Evolutionary conservation across 2,329 filamentous ascomycete genomes (phyloP).

Genomic region (Fusarium bactridioides): DNA sequence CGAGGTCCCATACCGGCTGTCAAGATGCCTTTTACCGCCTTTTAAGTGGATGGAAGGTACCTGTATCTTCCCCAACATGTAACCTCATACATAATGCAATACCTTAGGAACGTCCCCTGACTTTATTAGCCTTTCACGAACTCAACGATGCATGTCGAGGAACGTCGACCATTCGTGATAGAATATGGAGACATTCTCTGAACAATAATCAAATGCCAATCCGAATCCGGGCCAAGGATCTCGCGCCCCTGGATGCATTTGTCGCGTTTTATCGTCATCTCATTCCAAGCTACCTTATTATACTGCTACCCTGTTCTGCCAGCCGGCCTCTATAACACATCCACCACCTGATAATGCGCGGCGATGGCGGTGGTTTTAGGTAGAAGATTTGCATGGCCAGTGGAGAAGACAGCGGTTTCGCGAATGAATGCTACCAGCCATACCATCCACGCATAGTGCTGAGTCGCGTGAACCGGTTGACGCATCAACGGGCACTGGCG

Average conservation of each 20-base stretch:
- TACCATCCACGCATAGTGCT: background rate
- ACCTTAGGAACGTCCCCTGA: slow-evolving; percentile 25
- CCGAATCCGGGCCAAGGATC: slow-evolving; percentile 20
- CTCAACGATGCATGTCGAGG: slow-evolving; percentile 26
- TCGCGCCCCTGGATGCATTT: background rate
- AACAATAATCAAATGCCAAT: slow-evolving; percentile 14
- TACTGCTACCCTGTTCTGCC: slow-evolving; percentile 3
- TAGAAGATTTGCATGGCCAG: slow-evolving; percentile 14
- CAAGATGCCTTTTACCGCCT: slow-evolving; percentile 28
- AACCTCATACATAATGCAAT: slow-evolving; percentile 13
- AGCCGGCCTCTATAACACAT: slow-evolving; percentile 22
- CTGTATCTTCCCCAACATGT: slow-evolving; percentile 23
- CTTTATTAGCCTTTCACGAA: slow-evolving; percentile 23
- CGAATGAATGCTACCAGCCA: slow-evolving; percentile 14
- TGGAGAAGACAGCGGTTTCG: slow-evolving; percentile 25
- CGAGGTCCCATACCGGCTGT: slow-evolving; percentile 13
- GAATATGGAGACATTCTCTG: slow-evolving; percentile 26
- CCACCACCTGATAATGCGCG: slow-evolving; percentile 21
- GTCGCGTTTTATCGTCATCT: slow-evolving; percentile 1
- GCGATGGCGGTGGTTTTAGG: slow-evolving; percentile 31
- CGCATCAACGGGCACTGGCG: slow-evolving; percentile 32
- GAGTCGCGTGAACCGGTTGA: slow-evolving; percentile 30
- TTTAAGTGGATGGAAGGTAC: slow-evolving; percentile 24
- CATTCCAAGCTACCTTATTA: background rate
- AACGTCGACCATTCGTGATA: slow-evolving; percentile 26